phyloP scores from a whole-genome alignment of 495 filamentous ascomycete species.

The Astrocystis sublimbata region DNA sequence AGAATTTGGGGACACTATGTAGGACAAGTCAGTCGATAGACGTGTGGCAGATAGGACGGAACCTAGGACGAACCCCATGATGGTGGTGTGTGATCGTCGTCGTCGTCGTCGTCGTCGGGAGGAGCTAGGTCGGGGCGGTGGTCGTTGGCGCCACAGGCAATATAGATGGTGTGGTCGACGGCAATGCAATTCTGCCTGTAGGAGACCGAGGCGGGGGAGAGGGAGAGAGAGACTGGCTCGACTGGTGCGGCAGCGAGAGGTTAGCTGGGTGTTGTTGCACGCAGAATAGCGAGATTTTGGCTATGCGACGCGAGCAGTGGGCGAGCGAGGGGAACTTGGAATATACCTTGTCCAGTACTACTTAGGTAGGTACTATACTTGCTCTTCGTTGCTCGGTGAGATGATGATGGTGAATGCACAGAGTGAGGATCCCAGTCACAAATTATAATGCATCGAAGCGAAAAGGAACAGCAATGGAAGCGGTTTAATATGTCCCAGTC shows the following conservation, averaged over 20 bases:
- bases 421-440: background rate
- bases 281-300: background rate
- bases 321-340: background rate
- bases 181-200: background rate
- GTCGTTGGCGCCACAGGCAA: background rate
- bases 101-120: background rate
- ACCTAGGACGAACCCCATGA: conserved; percentile 17
- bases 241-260: background rate
- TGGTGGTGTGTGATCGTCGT: background rate
- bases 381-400: no score
- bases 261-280: background rate
- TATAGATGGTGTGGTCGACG: background rate
- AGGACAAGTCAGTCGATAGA: background rate
- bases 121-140: background rate
- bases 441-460: conserved; percentile 9
- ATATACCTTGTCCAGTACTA: no score
- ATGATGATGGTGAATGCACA: no score
- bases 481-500: background rate
- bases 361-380: no score
- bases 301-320: background rate
- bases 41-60: no score
- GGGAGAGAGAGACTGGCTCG: no score
- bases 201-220: background rate
- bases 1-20: conserved; percentile 88
- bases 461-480: conserved; percentile 9